A percentile compares a stretch with the other conserved stretches of the same genome.
These are phyloP conservation scores for Wickerhamiella parazyma DNA, from an alignment of 805 yeast species.

Conservation along the genomic window DNA sequence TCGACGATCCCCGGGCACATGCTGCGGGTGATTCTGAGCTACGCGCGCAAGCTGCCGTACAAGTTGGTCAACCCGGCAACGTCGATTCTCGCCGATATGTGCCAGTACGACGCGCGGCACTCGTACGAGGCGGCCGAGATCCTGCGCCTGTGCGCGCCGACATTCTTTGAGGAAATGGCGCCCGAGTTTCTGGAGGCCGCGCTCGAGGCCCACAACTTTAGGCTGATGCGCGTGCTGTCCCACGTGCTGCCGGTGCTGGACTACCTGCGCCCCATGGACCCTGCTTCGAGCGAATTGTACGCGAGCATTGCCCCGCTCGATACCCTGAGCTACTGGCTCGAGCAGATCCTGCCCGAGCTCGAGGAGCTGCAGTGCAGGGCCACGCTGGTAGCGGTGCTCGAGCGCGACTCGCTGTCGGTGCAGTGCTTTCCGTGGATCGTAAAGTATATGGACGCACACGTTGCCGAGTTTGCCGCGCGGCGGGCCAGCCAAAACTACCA, in stretches of 20 bases:
- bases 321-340: background rate
- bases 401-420: background rate
- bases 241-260: background rate
- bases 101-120: background rate
- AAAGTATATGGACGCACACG: background rate
- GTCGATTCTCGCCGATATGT: slow-evolving; percentile 1
- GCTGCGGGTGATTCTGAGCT: background rate
- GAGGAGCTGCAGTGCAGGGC: background rate
- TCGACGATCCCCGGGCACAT: background rate
- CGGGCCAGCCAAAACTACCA: background rate
- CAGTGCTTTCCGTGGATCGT: background rate
- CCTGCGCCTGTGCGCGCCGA: background rate
- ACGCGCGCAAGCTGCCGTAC: background rate
- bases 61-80: slow-evolving; percentile 5
- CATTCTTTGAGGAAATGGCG: slow-evolving; percentile 1
- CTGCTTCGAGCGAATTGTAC: background rate
- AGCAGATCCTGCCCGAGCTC: background rate
- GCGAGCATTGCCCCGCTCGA: background rate
- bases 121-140: slow-evolving; percentile 4
- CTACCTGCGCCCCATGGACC: background rate
- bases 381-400: background rate
- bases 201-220: background rate
- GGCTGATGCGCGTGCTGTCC: background rate
- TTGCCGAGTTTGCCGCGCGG: background rate
- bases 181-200: slow-evolving; percentile 6